Base-by-base conservation (phyloP, 257 asterid species). In the Petrea volubilis region DNA sequence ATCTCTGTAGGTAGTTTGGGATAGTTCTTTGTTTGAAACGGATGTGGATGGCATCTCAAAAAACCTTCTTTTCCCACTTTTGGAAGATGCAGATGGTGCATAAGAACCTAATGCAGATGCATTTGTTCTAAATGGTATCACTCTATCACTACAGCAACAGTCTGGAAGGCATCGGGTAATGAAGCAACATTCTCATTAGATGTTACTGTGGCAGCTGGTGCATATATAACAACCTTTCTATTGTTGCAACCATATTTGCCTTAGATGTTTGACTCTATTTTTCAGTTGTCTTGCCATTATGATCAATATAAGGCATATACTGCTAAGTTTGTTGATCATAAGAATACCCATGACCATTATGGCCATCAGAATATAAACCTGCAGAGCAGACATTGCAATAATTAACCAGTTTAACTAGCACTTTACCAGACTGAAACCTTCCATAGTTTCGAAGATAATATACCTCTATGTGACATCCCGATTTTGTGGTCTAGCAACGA, bases 301-400 rank as follows among this genome's bases (percentile, higher is more conserved):
- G 96, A 71, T 94, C 94, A 2, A 79, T 64, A 67, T 95, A 89
- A 56, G 98, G 97, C 53, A 83, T 67, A 72, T 94, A 94, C 71
- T 91, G 93, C 82, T 84, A 96, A 65, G 90, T 86, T 65, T 87
- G 90, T 67, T 86, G 86, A 76, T 94, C 99, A 74, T 33, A 94
- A 38, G 99, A 67, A 73, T 94, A 94, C 99, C 99, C 91, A 38
- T 86, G 76, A 18, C 98, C 96, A 73, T 79, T 92, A 83, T 94
- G 91, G 67, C 99, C 97, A 55, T 94, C 99, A 74, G 91, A 94
- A 71, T 94, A 94, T 67, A 94, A 75, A 38, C 98, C 99, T 94
- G 87, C 71, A 46, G 51, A 70, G 44, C 60, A 56, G 51, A 75
- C 10, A 25, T 21, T 15, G 20, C 41, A 74, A 14, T 69, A 43